Base-by-base conservation (phyloP, 208 protist species). In the Naegleria gruberi region DNA sequence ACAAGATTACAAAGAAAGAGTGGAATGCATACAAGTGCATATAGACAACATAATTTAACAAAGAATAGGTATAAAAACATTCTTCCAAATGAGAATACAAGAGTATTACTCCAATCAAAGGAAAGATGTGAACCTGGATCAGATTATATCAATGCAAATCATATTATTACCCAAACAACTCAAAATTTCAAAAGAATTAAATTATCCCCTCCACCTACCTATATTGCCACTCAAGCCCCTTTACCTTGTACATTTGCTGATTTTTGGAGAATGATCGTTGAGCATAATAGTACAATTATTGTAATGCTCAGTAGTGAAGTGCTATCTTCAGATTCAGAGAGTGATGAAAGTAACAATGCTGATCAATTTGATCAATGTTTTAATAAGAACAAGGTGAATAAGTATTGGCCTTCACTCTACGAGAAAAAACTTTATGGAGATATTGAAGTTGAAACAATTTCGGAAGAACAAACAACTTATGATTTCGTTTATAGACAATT, bases 61-160 rank as follows among this genome's bases (percentile, higher is more conserved):
- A 88, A 88, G 30, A 88, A 88, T 41, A 34, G 45, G 30, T 88
- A 88, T 30, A 65, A 40, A 26, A 88, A 88, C 30, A 43, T 88
- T 51, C 42, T 88, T 43, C 84, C 84, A 34, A 88, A 88, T 42
- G 84, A 88, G 34, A 88, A 65, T 42, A 88, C 84, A 43, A 88
- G 84, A 88, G 84, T 88, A 43, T 45, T 45, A 42, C 30, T 88
- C 0, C 34, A 65, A 43, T 43, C 41, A 37, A 47, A 12, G 12
- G 43, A 47, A 65, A 37, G 34, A 3, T 12, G 26, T 26, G 44
- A 47, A 41, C 65, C 65, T 77, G 65, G 82, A 85, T 42, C 83
- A 19, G 84, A 88, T 26, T 88, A 88, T 42, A 88, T 88, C 12
- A 88, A 88, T 88, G 84, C 84, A 15, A 88, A 88, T 30, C 43